phyloP scores from a whole-genome alignment of 176 grass and related monocot species.

The Cenchrus fungigraminus region DNA sequence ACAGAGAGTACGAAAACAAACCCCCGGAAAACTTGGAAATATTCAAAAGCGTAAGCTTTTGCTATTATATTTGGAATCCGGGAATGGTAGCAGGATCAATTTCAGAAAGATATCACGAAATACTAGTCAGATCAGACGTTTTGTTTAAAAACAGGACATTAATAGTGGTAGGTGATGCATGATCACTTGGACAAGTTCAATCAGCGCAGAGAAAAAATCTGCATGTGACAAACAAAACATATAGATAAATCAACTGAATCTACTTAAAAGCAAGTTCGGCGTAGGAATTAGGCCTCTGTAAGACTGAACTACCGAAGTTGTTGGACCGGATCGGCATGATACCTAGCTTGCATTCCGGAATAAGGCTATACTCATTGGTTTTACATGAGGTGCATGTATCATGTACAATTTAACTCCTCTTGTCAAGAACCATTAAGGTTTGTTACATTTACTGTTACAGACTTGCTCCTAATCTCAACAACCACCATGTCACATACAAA shows the following conservation, averaged over 20 bases:
- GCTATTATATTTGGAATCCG: background rate
- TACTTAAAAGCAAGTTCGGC: background rate
- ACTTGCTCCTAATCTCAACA: conserved; percentile 40
- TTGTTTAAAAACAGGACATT: background rate
- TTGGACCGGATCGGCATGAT: background rate
- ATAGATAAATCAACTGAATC: background rate
- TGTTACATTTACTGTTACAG: conserved; percentile 37
- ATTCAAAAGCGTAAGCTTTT: background rate
- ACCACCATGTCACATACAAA: conserved; percentile 24
- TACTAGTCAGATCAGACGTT: background rate
- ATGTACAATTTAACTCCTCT: conserved; percentile 37
- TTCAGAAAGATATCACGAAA: background rate
- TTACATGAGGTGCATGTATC: conserved; percentile 19
- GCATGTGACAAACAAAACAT: background rate
- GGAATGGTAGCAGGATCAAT: background rate
- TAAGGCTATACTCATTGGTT: background rate
- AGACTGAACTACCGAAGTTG: background rate
- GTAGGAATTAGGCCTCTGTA: background rate
- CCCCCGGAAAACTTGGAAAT: background rate
- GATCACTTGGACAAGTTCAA: background rate
- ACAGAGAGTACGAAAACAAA: background rate
- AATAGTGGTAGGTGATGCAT: background rate
- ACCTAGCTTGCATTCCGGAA: background rate
- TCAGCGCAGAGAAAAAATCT: background rate
- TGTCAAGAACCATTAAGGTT: conserved; percentile 38